Base-by-base conservation (phyloP, 2,329 filamentous ascomycete species). In the Ophiocordyceps unilateralis region DNA sequence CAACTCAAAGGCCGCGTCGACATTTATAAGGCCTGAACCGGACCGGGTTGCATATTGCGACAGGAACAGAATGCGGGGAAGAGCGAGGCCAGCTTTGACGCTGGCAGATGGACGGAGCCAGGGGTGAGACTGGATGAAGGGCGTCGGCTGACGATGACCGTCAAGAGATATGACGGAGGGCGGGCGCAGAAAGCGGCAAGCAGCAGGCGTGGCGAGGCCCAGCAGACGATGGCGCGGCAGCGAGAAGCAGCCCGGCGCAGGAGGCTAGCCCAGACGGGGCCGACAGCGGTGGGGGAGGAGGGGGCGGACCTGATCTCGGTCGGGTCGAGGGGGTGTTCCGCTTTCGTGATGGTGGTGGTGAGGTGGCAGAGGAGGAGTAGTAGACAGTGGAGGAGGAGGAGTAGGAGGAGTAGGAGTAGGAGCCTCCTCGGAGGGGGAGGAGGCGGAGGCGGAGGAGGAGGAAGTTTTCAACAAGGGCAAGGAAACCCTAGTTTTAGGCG, bases 11-110 rank as follows among this genome's bases (percentile, higher is more conserved):
- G 57, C 56, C 51, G 56, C 47, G 51, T 58, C 50, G 56, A 58
- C 56, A 54, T 60, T 59, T 62, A 62, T 61, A 58, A 58, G 50
- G 53, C 41, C 52, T 50, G 54, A 50, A 48, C 51, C 50, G 50
- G 49, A 52, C 51, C 51, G 50, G 50, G 50, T 58, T 57, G 57
- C 59, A 61, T 61, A 49, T 54, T 58, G 55, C 50, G 49, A 54
- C 46, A 55, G 45, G 22, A 42, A 43, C 40, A 39, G 45, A 44
- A 44, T 45, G 47, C 41, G 47, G 46, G 44, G 43, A 45, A 45
- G 41, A 43, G 32, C 32, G 32, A 36, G 14, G 9, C n/a, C 17
- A 15, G 32, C 32, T 36, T 26, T 12, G 24, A 26, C 24, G 24
- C 9, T 26, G 24, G 12, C 24, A 10, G 24, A 26, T 8, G 12